Evolutionary conservation across 805 yeast species (phyloP).

Genomic region (Saccharomyces kudriavzevii): DNA sequence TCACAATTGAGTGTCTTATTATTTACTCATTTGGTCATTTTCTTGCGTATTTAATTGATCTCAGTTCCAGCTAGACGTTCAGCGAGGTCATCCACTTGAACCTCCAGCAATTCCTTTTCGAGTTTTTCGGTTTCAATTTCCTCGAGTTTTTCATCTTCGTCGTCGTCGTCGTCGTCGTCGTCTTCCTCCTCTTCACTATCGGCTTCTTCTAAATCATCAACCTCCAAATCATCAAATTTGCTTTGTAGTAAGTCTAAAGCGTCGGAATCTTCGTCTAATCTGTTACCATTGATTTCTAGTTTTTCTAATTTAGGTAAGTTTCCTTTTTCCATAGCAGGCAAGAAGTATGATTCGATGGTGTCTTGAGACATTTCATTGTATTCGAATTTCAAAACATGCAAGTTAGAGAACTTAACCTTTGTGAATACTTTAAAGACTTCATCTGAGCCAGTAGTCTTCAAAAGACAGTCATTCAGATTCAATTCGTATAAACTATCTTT

Average conservation of each 20-base stretch:
- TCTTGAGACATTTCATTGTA: conserved; percentile 75
- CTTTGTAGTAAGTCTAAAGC: conserved; percentile 51
- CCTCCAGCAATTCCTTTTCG: conserved; percentile 38
- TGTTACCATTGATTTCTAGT: conserved; percentile 88
- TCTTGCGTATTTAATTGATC: conserved; percentile 21
- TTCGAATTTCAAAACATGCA: conserved; percentile 65
- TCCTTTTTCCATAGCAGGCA: conserved; percentile 45
- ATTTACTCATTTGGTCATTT: conserved; percentile 2
- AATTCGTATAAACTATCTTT: conserved; percentile 55
- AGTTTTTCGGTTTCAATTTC: conserved; percentile 41
- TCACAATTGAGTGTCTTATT: background rate
- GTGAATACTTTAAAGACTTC: conserved; percentile 43
- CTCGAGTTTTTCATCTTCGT: conserved; percentile 35
- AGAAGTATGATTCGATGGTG: conserved; percentile 43
- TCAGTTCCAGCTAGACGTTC: conserved; percentile 49
- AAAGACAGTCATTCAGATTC: conserved; percentile 80
- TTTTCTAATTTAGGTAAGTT: conserved; percentile 52
- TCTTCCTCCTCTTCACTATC: conserved; percentile 48
- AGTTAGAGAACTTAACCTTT: conserved; percentile 33
- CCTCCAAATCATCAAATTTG: conserved; percentile 77
- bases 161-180: conserved; percentile 33
- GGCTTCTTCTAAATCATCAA: conserved; percentile 87
- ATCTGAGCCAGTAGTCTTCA: conserved; percentile 70
- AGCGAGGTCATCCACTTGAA: conserved; percentile 39
- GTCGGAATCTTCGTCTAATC: conserved; percentile 82